A percentile compares a stretch with the other conserved stretches of the same genome.
Conservation (phyloP, 192 early-diverging fungal genomes). For the Bifiguratus adelaidae region DNA sequence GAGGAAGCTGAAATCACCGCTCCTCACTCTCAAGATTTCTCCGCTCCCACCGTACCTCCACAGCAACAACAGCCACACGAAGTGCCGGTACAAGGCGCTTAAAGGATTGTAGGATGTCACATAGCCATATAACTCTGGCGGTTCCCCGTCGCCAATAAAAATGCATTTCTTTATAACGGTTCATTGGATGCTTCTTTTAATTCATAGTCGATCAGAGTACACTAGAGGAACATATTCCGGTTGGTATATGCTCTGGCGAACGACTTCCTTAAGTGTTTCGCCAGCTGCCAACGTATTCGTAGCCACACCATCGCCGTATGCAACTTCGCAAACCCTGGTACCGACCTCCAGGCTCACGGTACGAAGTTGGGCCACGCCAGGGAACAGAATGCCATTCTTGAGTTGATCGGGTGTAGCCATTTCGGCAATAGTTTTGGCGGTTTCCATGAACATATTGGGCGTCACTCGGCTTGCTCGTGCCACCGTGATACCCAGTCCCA, state of each 20-base stretch:
- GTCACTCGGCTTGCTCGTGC: slow-evolving; percentile 35
- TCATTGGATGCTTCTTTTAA: too few species aligned
- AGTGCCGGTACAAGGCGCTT: too few species aligned
- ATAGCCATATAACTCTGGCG: too few species aligned
- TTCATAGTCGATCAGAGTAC: too few species aligned
- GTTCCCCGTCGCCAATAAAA: too few species aligned
- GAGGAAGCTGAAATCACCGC: slow-evolving; percentile 63
- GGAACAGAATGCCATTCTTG: slow-evolving; percentile 37
- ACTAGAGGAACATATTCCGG: slow-evolving; percentile 36
- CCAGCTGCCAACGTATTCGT: slow-evolving; percentile 25
- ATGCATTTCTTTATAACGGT: too few species aligned
- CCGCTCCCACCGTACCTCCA: too few species aligned
- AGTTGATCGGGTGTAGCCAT: slow-evolving; percentile 34
- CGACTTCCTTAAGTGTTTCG: slow-evolving; percentile 26
- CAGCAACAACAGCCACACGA: too few species aligned
- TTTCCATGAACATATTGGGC: slow-evolving; percentile 41
- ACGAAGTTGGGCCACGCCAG: slow-evolving; percentile 31
- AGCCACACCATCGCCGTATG: slow-evolving; percentile 37
- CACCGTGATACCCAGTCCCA: slow-evolving; percentile 39
- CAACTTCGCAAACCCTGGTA: slow-evolving; percentile 36
- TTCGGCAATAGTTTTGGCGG: slow-evolving; percentile 36
- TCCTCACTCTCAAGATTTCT: slow-evolving; percentile 56
- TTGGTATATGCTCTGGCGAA: slow-evolving; percentile 42
- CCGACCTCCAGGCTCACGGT: slow-evolving; percentile 32
- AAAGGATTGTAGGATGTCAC: too few species aligned